Conservation (phyloP, 495 filamentous ascomycete genomes). For the Symbiotaphrina buchneri region DNA sequence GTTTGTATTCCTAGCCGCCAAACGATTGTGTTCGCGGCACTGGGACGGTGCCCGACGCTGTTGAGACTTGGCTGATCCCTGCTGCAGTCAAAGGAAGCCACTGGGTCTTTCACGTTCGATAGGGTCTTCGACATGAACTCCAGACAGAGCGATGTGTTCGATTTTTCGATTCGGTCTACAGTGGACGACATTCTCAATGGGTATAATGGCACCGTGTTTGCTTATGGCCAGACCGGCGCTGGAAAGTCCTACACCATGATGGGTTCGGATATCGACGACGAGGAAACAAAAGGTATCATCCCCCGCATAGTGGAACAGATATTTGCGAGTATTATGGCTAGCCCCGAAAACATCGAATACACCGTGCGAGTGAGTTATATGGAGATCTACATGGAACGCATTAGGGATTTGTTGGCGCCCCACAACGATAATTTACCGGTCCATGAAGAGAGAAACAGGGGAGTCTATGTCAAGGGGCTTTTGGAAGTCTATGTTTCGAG, state of each 20-base stretch:
- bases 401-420: constrained; percentile 77
- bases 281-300: constrained; percentile 74
- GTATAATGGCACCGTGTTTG: constrained; percentile 98
- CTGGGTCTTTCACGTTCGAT: constrained; percentile 86
- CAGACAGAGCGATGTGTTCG: constrained; percentile 75
- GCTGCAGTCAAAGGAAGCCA: constrained; percentile 58
- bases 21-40: too few species aligned
- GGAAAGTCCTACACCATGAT: constrained; percentile 99
- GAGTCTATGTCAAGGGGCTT: constrained; percentile 92
- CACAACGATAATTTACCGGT: constrained; percentile 91
- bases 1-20: too few species aligned
- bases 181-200: constrained; percentile 97
- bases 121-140: constrained; percentile 88
- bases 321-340: constrained; percentile 78
- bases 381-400: constrained; percentile 99
- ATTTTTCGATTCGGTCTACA: constrained; percentile 87
- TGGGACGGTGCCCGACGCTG: too few species aligned
- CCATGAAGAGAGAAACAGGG: constrained; percentile 89
- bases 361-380: constrained; percentile 96
- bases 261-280: constrained; percentile 89
- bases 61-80: constrained; percentile 6
- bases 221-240: constrained; percentile 94
- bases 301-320: constrained; percentile 96
- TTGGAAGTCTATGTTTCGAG: constrained; percentile 90
- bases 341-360: constrained; percentile 88